phyloP scores from a whole-genome alignment of 805 yeast genomes.

The Schwanniomyces occidentalis region DNA sequence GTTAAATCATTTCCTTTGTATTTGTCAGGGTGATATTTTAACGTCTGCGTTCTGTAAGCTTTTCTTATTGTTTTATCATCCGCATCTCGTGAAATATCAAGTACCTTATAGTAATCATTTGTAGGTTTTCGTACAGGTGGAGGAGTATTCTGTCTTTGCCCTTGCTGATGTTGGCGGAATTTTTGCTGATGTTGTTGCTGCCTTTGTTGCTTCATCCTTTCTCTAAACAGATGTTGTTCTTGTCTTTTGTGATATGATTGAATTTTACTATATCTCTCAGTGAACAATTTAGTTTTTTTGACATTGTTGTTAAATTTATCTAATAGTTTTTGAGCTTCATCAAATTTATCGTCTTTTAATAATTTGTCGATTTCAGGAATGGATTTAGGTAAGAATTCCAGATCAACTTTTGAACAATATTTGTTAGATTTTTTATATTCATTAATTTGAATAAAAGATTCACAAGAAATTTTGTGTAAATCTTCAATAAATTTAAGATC shows the following conservation, averaged over 20 bases:
- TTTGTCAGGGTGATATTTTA: slow-evolving; percentile 91
- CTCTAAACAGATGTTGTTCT: slow-evolving; percentile 34
- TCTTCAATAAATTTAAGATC: slow-evolving; percentile 27
- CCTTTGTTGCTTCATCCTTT: slow-evolving; percentile 25
- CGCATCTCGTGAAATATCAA: slow-evolving; percentile 69
- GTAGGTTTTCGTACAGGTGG: slow-evolving; percentile 36
- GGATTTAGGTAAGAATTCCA: slow-evolving; percentile 40
- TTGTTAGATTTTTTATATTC: slow-evolving; percentile 21
- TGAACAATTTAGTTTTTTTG: slow-evolving; percentile 40
- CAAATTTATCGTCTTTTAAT: slow-evolving; percentile 30
- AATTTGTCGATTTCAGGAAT: slow-evolving; percentile 36
- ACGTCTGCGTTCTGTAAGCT: slow-evolving; percentile 77
- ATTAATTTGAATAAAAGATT: slow-evolving; percentile 31
- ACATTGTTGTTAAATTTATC: slow-evolving; percentile 33
- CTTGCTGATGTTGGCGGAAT: slow-evolving; percentile 45
- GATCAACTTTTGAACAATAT: slow-evolving; percentile 22
- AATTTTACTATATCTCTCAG: slow-evolving; percentile 31
- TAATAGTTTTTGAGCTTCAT: slow-evolving; percentile 41
- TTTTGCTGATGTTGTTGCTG: slow-evolving; percentile 46
- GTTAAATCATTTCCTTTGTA: slow-evolving; percentile 65
- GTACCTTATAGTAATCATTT: slow-evolving; percentile 77
- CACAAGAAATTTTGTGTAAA: slow-evolving; percentile 41
- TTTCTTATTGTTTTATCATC: slow-evolving; percentile 70
- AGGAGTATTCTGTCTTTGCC: slow-evolving; percentile 25
- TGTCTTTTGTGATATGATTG: slow-evolving; percentile 25